Evolutionary conservation across 208 protist genomes (phyloP).

Genomic region (Leishmania gerbilli): DNA sequence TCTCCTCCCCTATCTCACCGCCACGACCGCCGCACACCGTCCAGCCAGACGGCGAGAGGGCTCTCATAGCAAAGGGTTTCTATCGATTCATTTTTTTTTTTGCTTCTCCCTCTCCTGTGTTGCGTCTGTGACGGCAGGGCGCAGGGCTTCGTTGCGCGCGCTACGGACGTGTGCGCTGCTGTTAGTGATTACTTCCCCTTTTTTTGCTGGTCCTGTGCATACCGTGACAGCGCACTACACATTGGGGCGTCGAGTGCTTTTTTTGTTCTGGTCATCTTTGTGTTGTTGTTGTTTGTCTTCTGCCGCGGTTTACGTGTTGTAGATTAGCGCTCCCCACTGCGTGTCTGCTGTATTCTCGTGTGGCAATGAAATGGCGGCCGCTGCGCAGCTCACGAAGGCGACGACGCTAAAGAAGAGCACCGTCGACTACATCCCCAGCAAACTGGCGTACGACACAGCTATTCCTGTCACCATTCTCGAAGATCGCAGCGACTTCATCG

Average conservation of each 20-base stretch:
- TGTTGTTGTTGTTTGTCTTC: neutral
- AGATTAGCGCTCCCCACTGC: neutral
- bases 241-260: neutral
- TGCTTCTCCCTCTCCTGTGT: neutral
- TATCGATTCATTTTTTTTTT: neutral
- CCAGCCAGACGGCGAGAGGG: neutral
- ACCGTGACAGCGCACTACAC: neutral
- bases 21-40: neutral
- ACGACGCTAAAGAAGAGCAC: constrained; percentile 35
- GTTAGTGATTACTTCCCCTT: neutral
- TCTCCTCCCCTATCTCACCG: neutral
- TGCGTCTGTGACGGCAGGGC: neutral
- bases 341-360: constrained; percentile 3
- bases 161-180: neutral
- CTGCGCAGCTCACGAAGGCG: neutral
- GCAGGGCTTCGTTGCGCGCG: neutral
- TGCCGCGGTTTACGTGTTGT: neutral
- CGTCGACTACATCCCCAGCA: constrained; percentile 56
- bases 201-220: neutral
- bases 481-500: constrained; percentile 35
- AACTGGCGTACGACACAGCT: constrained; percentile 53
- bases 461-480: constrained; percentile 56
- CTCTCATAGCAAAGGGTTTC: neutral
- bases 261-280: neutral
- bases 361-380: neutral